phyloP scores from a whole-genome alignment of 140 eudicot genomes.

The Cichorium intybus region DNA sequence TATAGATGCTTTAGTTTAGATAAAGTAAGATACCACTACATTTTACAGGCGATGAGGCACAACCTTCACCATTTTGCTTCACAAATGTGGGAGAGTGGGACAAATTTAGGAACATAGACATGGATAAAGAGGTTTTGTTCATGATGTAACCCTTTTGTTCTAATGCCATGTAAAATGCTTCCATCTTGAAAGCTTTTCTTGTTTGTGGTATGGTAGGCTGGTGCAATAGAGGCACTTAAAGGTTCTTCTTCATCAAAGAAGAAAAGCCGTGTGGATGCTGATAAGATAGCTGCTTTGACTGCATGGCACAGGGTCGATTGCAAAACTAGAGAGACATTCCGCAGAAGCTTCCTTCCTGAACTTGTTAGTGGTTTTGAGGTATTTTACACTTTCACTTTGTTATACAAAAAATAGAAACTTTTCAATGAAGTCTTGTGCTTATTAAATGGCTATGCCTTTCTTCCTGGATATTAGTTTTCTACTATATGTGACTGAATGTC shows the following conservation, averaged over 20 bases:
- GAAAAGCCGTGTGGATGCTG: constrained; percentile 56
- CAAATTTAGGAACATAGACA: constrained; percentile 89
- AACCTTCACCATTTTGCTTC: constrained; percentile 70
- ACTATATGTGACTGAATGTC: background rate
- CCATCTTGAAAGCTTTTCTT: background rate
- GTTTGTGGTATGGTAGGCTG: constrained; percentile 47
- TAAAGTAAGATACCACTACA: background rate
- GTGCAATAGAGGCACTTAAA: constrained; percentile 45
- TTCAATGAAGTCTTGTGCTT: background rate
- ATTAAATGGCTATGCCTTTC: background rate
- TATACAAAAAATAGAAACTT: background rate
- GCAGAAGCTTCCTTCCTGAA: constrained; percentile 76
- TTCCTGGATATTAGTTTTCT: background rate
- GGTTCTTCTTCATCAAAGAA: constrained; percentile 50
- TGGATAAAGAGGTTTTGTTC: constrained; percentile 87
- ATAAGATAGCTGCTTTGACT: constrained; percentile 73
- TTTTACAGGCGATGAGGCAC: constrained; percentile 83
- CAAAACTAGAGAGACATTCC: constrained; percentile 89
- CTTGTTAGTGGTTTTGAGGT: constrained; percentile 81
- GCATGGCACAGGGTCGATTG: constrained; percentile 94
- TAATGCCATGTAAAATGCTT: background rate
- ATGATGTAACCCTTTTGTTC: background rate
- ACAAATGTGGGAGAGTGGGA: constrained; percentile 84
- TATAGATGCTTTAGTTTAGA: background rate
- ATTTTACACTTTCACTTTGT: background rate